Evolutionary conservation across 176 grass and related monocot species (phyloP), one percentile per base, ranked within the genome.

Genomic region (Echinochloa phyllopogon): DNA sequence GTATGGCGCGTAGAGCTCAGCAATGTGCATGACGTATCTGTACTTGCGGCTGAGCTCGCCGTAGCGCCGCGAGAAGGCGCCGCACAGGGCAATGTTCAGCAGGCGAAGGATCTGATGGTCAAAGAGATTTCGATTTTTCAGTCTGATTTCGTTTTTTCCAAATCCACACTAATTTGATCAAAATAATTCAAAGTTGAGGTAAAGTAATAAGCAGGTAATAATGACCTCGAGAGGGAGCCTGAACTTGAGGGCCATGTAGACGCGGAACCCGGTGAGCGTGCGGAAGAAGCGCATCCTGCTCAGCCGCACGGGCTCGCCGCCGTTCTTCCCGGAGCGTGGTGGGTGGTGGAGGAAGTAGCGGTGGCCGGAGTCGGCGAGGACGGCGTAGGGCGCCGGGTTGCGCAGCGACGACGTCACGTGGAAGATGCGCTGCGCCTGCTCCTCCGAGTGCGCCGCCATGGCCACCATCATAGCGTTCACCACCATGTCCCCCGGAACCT

Each of bases 401-500:
- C 90, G 63, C 78, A 81, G 12, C 47, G 87, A 86, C 40, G 87
- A 89, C 38, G 83, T 76, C 23, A 83, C 13, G 33, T 89, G 87
- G 87, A 85, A 89, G 72, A 89, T 87, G 27, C 17, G 68, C 37
- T 87, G 64, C 1, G 14, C 39, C 56, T 72, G 53, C 12, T 94
- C 67, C 4, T 43, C 67, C 16, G 77, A 83, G 76, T 91, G 86
- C 18, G 64, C 82, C 9, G 56, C 85, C 77, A 91, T 88, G 7
- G 88, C 73, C 39, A 77, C 78, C 56, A 90, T 88, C 78, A 94
- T 94, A 12, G 86, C 86, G 49, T 94, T 94, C 83, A 88, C 92
- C 65, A 91, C 92, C 88, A 94, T 91, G 77, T 94, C 92, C 38
- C 86, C 92, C 0, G 92, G 92, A 53, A 94, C 80, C 92, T 93